Conservation (phyloP, 1,139 yeast genomes). For the Pichia terricola region DNA sequence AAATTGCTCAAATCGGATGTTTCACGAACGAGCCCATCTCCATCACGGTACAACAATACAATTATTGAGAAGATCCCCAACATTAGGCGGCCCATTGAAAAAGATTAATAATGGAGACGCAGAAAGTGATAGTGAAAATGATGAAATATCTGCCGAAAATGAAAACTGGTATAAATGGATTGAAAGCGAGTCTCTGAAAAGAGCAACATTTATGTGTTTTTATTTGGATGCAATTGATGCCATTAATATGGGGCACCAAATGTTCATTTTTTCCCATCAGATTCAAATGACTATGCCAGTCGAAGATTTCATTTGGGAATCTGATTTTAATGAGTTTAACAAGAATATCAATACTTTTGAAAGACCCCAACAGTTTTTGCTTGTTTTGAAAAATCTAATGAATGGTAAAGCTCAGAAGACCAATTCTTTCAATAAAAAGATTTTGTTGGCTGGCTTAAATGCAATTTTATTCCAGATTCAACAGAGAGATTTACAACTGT, state of each 20-base stretch:
- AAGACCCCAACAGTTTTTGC: constrained; percentile 35
- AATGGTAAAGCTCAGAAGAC: constrained; percentile 38
- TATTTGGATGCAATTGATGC: constrained; percentile 73
- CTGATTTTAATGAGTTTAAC: constrained; percentile 15
- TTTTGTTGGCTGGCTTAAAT: constrained; percentile 59
- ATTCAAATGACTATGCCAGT: constrained; percentile 72
- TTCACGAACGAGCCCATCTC: constrained; percentile 50
- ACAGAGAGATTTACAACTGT: constrained; percentile 50
- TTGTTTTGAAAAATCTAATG: constrained; percentile 46
- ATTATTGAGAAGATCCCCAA: constrained; percentile 43
- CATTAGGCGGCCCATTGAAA: constrained; percentile 36
- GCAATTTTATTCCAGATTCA: constrained; percentile 69
- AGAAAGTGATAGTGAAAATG: constrained; percentile 25
- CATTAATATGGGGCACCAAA: constrained; percentile 70
- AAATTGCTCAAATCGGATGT: constrained; percentile 33
- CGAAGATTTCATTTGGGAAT: constrained; percentile 71
- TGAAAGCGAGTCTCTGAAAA: constrained; percentile 62
- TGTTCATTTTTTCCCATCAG: constrained; percentile 62
- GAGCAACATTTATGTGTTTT: constrained; percentile 74
- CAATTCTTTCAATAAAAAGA: constrained; percentile 46
- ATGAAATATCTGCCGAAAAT: constrained; percentile 11
- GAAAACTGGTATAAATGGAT: constrained; percentile 38
- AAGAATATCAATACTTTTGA: constrained; percentile 13
- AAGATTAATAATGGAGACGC: constrained; percentile 17
- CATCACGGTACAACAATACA: constrained; percentile 54